Conservation (phyloP, 192 early-diverging fungal species). For the Neocallimastix lanati region DNA sequence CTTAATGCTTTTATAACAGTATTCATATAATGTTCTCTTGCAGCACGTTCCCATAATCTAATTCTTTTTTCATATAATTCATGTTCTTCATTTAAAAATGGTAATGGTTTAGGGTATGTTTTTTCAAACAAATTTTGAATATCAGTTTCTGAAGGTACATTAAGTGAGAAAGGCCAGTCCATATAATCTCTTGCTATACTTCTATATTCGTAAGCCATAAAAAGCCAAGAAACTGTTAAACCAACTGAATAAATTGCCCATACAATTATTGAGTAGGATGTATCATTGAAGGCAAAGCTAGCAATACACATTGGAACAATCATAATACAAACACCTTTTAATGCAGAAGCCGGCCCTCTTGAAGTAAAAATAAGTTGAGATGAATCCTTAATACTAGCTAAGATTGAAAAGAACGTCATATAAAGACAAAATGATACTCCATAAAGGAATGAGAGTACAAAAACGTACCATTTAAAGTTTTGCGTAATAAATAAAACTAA, state of each 20-base stretch:
- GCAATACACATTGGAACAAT: conserved; percentile 9
- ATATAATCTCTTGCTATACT: conserved; percentile 11
- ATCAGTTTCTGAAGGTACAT: conserved; percentile 7
- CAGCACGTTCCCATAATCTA: conserved; percentile 15
- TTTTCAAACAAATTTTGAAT: conserved; percentile 9
- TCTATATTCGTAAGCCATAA: conserved; percentile 10
- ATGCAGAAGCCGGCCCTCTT: conserved; percentile 7
- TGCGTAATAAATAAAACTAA: not conserved
- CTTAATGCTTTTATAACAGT: not conserved
- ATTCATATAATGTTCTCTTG: conserved; percentile 12
- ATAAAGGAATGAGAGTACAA: not conserved
- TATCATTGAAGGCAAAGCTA: conserved; percentile 11
- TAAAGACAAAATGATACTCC: conserved; percentile 10
- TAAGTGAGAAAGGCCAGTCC: conserved; percentile 13
- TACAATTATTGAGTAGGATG: not conserved
- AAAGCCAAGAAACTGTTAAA: conserved; percentile 3
- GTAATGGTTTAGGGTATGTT: not conserved
- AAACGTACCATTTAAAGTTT: not conserved
- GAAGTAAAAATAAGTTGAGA: conserved; percentile 17
- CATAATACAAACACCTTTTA: conserved; percentile 10
- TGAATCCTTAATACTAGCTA: conserved; percentile 12
- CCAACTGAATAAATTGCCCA: conserved; percentile 9
- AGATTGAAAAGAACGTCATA: conserved; percentile 13
- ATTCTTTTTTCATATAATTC: conserved; percentile 2
- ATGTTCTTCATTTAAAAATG: not conserved